Evolutionary conservation across 1,139 yeast species (phyloP).

Genomic region (Blastobotrys indianensis): DNA sequence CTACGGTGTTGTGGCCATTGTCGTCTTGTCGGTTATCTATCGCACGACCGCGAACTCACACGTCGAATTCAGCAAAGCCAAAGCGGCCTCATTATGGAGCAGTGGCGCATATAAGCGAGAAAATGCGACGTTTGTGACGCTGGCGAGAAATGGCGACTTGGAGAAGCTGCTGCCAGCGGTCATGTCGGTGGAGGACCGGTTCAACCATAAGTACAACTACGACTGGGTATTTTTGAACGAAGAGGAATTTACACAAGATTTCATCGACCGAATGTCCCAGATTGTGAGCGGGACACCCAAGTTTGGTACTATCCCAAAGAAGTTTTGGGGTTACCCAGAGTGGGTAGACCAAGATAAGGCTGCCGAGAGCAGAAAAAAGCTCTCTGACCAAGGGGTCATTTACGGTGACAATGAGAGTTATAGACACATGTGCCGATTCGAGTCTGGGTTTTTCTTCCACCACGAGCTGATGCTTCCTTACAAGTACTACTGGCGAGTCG

Average conservation of each 20-base stretch:
- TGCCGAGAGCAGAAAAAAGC: slow-evolving; percentile 40
- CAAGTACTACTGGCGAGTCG: slow-evolving; percentile 70
- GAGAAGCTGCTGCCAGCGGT: slow-evolving; percentile 53
- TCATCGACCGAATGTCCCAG: slow-evolving; percentile 43
- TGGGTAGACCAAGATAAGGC: slow-evolving; percentile 60
- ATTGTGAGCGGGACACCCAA: slow-evolving; percentile 56
- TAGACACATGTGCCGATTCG: slow-evolving; percentile 73
- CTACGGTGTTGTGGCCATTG: too few species aligned
- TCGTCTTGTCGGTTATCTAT: too few species aligned
- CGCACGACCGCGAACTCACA: too few species aligned
- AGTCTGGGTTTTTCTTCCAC: slow-evolving; percentile 59
- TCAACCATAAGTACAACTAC: slow-evolving; percentile 59
- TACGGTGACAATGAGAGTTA: slow-evolving; percentile 61
- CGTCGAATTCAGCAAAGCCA: slow-evolving; percentile 2
- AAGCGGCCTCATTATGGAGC: not conserved
- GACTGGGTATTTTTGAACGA: slow-evolving; percentile 81
- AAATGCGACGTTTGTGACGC: slow-evolving; percentile 63
- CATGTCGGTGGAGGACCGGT: slow-evolving; percentile 60
- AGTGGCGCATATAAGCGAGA: slow-evolving; percentile 23
- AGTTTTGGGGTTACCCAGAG: slow-evolving; percentile 71
- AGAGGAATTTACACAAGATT: slow-evolving; percentile 52
- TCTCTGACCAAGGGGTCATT: slow-evolving; percentile 47
- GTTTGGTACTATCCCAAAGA: slow-evolving; percentile 56
- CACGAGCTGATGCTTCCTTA: slow-evolving; percentile 49
- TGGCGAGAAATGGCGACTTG: slow-evolving; percentile 65